Evolutionary conservation across 2,329 filamentous ascomycete species (phyloP), one percentile per base, ranked within the genome.

Genomic region (Cladosporium cucumerinum): DNA sequence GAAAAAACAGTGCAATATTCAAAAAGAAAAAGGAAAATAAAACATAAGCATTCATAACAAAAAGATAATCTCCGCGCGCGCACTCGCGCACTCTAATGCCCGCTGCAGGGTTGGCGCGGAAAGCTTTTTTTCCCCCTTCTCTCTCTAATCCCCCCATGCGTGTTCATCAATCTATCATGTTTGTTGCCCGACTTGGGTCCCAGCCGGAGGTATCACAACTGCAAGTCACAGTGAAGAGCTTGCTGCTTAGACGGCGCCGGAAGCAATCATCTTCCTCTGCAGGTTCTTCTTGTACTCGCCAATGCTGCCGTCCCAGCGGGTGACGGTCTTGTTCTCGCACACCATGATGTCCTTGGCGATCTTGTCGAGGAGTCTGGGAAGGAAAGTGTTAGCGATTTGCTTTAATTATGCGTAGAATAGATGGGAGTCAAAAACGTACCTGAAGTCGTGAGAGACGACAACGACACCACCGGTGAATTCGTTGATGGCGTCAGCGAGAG

Each of bases 291-390:
- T 99, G 91, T 99, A 99, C 66, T 93, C 89, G 72, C 89, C 89
- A 75, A 99, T 99, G 69, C 81, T 83, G 73, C 94, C 94, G 69
- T 94, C 89, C 95, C 95, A 99, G 74, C 87, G 82, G 73, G 86
- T 88, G 73, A 98, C 93, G 16, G 93, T 93, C 86, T 93, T 93
- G 88, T 99, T 93, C 83, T 99, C 95, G 81, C 96, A 99, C 64
- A 99, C 95, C 82, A 99, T 88, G 80, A 99, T 99, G 80, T 99
- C 92, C 86, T 99, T 99, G 73, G 95, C 95, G 79, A 99, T 98
- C 86, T 97, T 97, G 87, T 99, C 95, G 70, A 99, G 88, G 75
- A 99, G 85, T 85, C 94, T 96, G 72, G 58, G 52, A 57, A 65
- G 39, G 23, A 4, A 23, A 18, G 2, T 30, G 71, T 83, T 73